Conservation (phyloP, 306 rosid genomes). For the Phaseolus lunatus region DNA sequence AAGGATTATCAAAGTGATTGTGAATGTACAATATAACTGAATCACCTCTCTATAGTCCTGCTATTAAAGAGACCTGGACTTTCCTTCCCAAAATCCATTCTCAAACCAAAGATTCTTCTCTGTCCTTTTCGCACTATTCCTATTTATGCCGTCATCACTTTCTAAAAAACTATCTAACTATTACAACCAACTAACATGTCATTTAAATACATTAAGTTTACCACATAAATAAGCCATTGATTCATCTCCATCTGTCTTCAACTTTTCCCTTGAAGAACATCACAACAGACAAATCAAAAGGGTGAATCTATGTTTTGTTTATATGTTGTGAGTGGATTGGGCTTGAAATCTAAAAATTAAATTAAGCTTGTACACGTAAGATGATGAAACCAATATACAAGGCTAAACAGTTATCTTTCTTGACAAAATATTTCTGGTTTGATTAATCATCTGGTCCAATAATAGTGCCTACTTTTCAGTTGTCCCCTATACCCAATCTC, state of each 20-base stretch:
- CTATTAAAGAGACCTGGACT: too few species aligned
- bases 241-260: not conserved
- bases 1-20: not conserved
- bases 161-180: not conserved
- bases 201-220: not conserved
- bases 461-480: too few species aligned
- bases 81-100: not conserved
- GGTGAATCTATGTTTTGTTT: not conserved
- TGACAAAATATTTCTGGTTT: too few species aligned
- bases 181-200: not conserved
- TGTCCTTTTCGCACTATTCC: not conserved
- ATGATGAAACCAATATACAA: constrained; percentile 15
- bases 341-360: not conserved
- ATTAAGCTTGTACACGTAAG: not conserved
- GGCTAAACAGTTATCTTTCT: not conserved
- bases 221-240: too few species aligned
- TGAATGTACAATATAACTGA: not conserved
- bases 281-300: constrained; percentile 18
- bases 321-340: not conserved
- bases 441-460: too few species aligned
- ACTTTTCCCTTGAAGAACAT: not conserved
- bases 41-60: not conserved
- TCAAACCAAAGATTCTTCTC: not conserved
- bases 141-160: not conserved
- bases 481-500: too few species aligned